phyloP scores from a whole-genome alignment of 2,329 filamentous ascomycete species.

The Claviceps lovelessii region DNA sequence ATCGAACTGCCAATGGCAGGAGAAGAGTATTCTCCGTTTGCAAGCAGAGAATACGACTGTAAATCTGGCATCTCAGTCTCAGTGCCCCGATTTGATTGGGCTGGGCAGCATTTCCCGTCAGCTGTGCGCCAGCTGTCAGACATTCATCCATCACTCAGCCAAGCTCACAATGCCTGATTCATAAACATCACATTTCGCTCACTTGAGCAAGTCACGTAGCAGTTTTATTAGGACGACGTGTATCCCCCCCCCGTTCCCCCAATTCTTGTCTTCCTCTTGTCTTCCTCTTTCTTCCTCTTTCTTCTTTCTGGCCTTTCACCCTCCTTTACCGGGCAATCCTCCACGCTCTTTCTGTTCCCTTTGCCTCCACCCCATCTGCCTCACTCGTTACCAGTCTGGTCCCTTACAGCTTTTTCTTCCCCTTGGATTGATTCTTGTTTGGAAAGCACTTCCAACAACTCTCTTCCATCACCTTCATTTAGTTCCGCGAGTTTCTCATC shows the following conservation, averaged over 20 bases:
- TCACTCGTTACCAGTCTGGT: neutral
- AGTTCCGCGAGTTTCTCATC: neutral
- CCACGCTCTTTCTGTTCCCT: constrained; percentile 1
- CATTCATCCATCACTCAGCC: neutral
- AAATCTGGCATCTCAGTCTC: neutral
- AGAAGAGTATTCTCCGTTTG: neutral
- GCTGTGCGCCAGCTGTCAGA: constrained; percentile 4
- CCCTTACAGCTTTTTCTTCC: neutral
- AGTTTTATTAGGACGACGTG: neutral
- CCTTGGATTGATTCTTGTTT: neutral
- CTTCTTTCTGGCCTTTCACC: neutral
- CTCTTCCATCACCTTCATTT: neutral
- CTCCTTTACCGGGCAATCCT: neutral
- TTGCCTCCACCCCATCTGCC: neutral
- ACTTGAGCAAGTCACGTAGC: constrained; percentile 1
- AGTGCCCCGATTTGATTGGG: neutral
- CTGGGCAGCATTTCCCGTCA: neutral
- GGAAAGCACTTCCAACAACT: neutral
- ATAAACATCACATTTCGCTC: constrained; percentile 1
- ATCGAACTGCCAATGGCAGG: neutral
- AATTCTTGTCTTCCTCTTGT: too few species aligned
- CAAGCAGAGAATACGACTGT: neutral
- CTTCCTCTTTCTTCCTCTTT: neutral
- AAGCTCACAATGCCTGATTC: neutral
- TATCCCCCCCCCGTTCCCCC: neutral